phyloP scores from a whole-genome alignment of 2,329 filamentous ascomycete species.

The Ophiosphaerella narmari region DNA sequence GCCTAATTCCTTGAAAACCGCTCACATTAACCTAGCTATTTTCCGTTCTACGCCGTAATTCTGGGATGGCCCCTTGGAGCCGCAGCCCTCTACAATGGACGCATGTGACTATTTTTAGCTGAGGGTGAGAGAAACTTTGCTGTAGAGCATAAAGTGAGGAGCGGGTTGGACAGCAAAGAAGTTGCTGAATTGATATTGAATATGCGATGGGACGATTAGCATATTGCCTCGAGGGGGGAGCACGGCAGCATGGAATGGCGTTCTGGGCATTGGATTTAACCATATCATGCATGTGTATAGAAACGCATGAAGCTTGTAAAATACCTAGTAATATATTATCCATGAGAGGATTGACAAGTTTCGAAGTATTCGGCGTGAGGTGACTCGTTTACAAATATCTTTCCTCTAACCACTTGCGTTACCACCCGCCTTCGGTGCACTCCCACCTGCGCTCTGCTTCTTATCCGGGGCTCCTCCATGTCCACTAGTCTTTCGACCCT shows the following conservation, averaged over 20 bases:
- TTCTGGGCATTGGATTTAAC: too few species aligned
- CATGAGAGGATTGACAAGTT: too few species aligned
- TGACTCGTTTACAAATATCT: too few species aligned
- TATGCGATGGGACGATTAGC: conserved; percentile 38
- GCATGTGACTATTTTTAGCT: conserved; percentile 34
- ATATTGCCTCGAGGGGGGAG: too few species aligned
- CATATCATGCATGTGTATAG: too few species aligned
- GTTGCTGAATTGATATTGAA: conserved; percentile 31
- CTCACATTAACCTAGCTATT: conserved; percentile 19
- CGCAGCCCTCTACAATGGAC: conserved; percentile 29
- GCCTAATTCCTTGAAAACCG: not conserved
- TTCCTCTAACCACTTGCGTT: not conserved
- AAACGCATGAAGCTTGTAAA: too few species aligned
- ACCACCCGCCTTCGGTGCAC: conserved; percentile 42
- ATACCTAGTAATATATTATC: too few species aligned
- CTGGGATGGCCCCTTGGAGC: conserved; percentile 43
- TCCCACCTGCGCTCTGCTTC: conserved; percentile 42
- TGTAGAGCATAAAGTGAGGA: not conserved
- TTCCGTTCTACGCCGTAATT: conserved; percentile 33
- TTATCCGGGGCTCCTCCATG: conserved; percentile 41
- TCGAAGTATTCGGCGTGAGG: too few species aligned
- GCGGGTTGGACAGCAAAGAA: conserved; percentile 22
- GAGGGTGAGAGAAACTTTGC: conserved; percentile 15
- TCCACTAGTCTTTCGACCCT: conserved; percentile 46
- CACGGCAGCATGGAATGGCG: too few species aligned